Evolutionary conservation across 1,284 basidiomycete genomes (phyloP).

Genomic region (Cutaneotrichosporon cavernicola): DNA sequence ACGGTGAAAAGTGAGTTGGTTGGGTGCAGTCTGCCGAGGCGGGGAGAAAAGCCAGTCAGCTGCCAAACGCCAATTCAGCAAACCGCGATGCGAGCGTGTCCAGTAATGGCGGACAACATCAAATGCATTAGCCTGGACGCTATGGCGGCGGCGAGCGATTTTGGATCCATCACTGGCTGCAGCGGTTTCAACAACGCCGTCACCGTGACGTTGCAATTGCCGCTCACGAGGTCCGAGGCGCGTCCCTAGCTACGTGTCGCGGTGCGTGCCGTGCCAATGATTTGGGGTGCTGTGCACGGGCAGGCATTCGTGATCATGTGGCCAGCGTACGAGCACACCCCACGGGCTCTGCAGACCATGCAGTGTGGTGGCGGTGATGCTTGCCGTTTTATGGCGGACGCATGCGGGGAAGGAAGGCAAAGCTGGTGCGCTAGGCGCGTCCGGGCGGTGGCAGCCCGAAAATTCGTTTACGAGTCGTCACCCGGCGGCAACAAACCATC

Average conservation of each 20-base stretch:
- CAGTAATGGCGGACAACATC: background rate
- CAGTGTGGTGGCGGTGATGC: background rate
- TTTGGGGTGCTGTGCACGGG: conserved; percentile 2
- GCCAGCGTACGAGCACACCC: background rate
- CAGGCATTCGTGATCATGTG: conserved; percentile 1
- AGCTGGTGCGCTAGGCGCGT: background rate
- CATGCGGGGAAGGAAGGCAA: background rate
- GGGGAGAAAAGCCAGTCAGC: background rate
- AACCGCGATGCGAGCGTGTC: background rate
- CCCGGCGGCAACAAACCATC: background rate
- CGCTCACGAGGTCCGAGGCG: background rate
- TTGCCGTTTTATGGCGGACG: background rate
- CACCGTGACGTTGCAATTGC: background rate
- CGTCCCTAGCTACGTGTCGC: background rate
- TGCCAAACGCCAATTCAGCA: too few species aligned
- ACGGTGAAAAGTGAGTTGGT: conserved; percentile 75
- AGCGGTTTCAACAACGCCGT: background rate
- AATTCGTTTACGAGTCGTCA: conserved; percentile 9
- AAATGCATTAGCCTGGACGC: background rate
- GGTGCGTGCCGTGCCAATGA: background rate
- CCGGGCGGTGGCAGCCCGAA: background rate
- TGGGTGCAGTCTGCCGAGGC: background rate
- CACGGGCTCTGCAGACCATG: background rate
- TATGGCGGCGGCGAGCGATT: background rate
- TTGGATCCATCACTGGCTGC: background rate